Percentiles rank a stretch among this genome's conserved stretches.
Conservation (phyloP, 306 rosid species). For the Glycine tomentella region DNA sequence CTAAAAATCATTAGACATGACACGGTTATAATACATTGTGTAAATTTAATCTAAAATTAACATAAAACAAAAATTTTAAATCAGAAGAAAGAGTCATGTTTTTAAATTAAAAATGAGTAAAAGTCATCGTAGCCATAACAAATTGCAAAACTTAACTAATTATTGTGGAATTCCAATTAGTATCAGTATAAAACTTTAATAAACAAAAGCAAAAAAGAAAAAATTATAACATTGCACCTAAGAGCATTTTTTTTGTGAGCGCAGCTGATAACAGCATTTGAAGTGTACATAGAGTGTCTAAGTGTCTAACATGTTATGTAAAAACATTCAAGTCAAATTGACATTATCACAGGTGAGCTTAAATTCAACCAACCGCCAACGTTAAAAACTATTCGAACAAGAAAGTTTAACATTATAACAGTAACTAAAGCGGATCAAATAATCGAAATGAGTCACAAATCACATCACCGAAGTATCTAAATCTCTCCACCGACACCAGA, state of each 20-base stretch:
- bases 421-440: slow-evolving; percentile 27
- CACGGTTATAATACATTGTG: neutral
- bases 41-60: slow-evolving; percentile 10
- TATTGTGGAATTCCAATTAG: neutral
- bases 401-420: neutral
- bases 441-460: slow-evolving; percentile 20
- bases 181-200: neutral
- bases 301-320: too few species aligned
- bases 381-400: slow-evolving; percentile 1
- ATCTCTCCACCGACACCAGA: slow-evolving; percentile 27
- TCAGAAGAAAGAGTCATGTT: neutral
- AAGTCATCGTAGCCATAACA: neutral
- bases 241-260: neutral
- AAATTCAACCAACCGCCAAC: slow-evolving; percentile 3
- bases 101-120: neutral
- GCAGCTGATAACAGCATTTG: neutral
- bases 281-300: neutral
- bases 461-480: slow-evolving; percentile 4
- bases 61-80: neutral
- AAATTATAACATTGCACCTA: neutral
- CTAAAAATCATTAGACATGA: neutral
- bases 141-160: neutral
- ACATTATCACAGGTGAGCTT: neutral
- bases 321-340: too few species aligned
- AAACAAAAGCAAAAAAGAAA: neutral